A percentile compares a stretch with the other conserved stretches of the same genome.
Evolutionary conservation across 495 filamentous ascomycete genomes (phyloP).

Genomic region (Lasiosphaeris hirsuta): DNA sequence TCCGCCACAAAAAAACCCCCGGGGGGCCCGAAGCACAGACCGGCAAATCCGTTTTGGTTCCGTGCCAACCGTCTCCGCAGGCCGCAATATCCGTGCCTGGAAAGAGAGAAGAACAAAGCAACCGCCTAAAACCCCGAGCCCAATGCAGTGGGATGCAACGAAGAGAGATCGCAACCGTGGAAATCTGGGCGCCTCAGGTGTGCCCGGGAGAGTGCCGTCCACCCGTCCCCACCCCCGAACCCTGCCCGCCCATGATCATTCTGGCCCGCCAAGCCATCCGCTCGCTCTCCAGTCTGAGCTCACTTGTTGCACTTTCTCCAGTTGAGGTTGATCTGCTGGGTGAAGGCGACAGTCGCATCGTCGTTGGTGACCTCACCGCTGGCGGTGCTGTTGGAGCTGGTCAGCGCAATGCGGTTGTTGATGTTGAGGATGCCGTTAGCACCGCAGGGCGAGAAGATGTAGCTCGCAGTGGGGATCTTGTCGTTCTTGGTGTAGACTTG

Average conservation of each 20-base stretch:
- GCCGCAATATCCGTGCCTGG: conserved; percentile 7
- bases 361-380: conserved; percentile 51
- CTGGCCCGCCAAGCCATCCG: neutral
- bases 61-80: conserved; percentile 13
- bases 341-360: conserved; percentile 55
- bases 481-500: conserved; percentile 59
- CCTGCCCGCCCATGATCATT: neutral
- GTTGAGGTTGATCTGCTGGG: conserved; percentile 52
- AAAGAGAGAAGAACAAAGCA: conserved; percentile 5
- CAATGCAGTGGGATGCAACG: conserved; percentile 10
- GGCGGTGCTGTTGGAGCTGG: conserved; percentile 41
- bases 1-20: neutral
- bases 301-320: conserved; percentile 46
- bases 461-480: conserved; percentile 47
- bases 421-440: conserved; percentile 55
- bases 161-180: neutral
- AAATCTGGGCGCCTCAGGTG: neutral
- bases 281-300: neutral
- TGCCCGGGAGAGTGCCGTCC: no score
- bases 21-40: conserved; percentile 2
- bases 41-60: conserved; percentile 16
- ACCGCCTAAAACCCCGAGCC: conserved; percentile 15
- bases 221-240: neutral
- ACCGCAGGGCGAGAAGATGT: conserved; percentile 57
- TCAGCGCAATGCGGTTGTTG: conserved; percentile 57